Conservation (phyloP, 2,329 filamentous ascomycete genomes). For the Pleurostoma richardsiae region DNA sequence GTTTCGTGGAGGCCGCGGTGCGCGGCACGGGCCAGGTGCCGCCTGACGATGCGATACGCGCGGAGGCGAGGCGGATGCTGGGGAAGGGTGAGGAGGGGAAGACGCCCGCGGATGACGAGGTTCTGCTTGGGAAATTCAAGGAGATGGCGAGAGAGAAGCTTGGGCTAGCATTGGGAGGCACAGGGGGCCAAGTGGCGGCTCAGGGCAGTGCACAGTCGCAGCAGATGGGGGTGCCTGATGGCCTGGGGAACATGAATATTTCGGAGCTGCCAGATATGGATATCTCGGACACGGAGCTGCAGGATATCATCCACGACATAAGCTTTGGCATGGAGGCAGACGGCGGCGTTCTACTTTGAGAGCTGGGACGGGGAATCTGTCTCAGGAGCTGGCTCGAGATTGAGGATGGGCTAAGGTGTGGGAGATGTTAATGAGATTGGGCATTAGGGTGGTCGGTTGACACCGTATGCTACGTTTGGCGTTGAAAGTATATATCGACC, state of each 20-base stretch:
- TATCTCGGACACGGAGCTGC: slow-evolving; percentile 31
- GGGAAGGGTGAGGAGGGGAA: slow-evolving; percentile 22
- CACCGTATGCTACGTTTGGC: no score
- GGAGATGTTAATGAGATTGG: no score
- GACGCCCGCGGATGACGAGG: slow-evolving; percentile 50
- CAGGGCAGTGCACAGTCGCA: not conserved
- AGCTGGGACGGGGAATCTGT: no score
- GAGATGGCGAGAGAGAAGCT: slow-evolving; percentile 30
- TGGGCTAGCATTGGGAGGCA: slow-evolving; percentile 3
- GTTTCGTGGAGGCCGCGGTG: slow-evolving; percentile 39
- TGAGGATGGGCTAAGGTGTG: no score
- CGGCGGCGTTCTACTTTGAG: no score
- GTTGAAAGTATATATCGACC: no score
- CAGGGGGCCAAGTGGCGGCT: not conserved
- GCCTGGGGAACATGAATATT: slow-evolving; percentile 9
- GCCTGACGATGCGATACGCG: slow-evolving; percentile 38
- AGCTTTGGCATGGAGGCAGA: slow-evolving; percentile 22
- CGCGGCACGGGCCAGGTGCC: slow-evolving; percentile 35
- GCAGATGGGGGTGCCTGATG: slow-evolving; percentile 1
- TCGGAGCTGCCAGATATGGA: slow-evolving; percentile 21
- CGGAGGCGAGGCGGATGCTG: slow-evolving; percentile 43
- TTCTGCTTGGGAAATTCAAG: slow-evolving; percentile 50
- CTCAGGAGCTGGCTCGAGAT: no score
- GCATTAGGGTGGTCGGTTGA: no score
- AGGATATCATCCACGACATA: slow-evolving; percentile 36